Evolutionary conservation across 2,329 filamentous ascomycete genomes (phyloP).

Genomic region (Geosmithia putterillii): DNA sequence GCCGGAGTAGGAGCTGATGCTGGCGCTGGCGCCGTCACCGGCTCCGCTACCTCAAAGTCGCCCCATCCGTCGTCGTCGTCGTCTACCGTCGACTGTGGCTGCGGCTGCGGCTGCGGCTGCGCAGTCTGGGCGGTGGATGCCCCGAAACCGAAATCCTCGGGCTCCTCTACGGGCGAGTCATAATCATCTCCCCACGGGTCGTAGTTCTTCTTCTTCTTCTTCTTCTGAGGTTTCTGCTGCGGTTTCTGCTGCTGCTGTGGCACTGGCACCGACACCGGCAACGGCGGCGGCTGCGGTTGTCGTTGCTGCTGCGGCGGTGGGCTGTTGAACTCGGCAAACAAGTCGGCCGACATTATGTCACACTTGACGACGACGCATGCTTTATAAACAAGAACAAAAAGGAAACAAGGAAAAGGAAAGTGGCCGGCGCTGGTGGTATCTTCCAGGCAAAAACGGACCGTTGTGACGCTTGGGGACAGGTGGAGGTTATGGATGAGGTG

Average conservation of each 20-base stretch:
- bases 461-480: not conserved
- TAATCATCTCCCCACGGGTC: not conserved
- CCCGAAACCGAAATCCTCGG: not conserved
- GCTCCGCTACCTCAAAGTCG: constrained; percentile 50
- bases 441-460: not conserved
- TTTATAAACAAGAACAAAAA: not conserved
- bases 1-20: too few relatives aligned
- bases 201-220: not conserved
- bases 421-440: not conserved
- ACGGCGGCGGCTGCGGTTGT: not conserved
- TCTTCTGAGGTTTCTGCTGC: not conserved
- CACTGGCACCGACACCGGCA: too few relatives aligned
- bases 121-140: not conserved
- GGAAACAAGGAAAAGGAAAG: too few relatives aligned
- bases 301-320: constrained; percentile 9
- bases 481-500: not conserved
- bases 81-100: constrained; percentile 9
- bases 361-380: not conserved
- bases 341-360: constrained; percentile 47
- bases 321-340: constrained; percentile 50
- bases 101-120: not conserved
- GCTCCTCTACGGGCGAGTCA: not conserved
- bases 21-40: not conserved
- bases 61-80: constrained; percentile 55
- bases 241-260: not conserved